Conservation (phyloP, 2,329 filamentous ascomycete species). For the Calonectria pteridis region DNA sequence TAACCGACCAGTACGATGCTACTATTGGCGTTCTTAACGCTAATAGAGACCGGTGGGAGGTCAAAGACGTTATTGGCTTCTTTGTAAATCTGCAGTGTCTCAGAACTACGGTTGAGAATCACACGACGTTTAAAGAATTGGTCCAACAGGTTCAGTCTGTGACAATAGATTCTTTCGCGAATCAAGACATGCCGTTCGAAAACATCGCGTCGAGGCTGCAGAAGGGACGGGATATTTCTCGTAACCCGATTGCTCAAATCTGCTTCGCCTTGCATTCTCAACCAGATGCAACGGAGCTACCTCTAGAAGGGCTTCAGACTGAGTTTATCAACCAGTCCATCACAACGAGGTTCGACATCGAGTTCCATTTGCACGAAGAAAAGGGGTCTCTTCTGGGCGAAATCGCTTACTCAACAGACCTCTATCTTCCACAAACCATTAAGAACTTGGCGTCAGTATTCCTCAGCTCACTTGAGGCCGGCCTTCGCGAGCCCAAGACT, state of each 20-base stretch:
- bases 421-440: not conserved
- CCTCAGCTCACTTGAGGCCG: not conserved
- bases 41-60: conserved; percentile 31
- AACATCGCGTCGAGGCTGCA: not conserved
- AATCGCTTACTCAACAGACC: not conserved
- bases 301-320: not conserved
- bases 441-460: not conserved
- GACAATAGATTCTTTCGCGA: not conserved
- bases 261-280: not conserved
- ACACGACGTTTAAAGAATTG: not conserved
- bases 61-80: conserved; percentile 40
- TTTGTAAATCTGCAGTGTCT: conserved; percentile 42
- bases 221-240: not conserved
- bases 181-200: not conserved
- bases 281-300: not conserved
- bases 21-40: conserved; percentile 38
- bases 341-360: not conserved
- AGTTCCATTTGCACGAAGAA: not conserved
- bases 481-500: not conserved
- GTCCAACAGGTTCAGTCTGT: not conserved
- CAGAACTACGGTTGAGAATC: conserved; percentile 25
- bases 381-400: not conserved
- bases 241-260: not conserved
- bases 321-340: not conserved
- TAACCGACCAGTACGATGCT: conserved; percentile 38